Evolutionary conservation across 2,329 filamentous ascomycete genomes (phyloP).

Genomic region (Tolypocladium paradoxum): DNA sequence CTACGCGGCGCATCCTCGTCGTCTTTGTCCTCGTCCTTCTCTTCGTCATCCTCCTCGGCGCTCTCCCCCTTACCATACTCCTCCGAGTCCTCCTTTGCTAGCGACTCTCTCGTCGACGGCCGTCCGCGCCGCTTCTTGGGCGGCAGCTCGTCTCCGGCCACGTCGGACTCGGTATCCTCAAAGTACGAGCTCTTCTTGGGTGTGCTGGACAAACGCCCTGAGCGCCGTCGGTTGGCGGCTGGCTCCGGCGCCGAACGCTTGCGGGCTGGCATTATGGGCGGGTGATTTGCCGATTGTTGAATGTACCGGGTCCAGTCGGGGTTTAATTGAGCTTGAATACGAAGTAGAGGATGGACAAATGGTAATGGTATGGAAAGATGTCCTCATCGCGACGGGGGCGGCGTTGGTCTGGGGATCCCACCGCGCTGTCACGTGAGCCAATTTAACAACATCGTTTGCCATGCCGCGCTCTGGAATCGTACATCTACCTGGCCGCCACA

Average conservation of each 20-base stretch:
- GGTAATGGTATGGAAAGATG: background rate
- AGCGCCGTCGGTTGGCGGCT: conserved; percentile 30
- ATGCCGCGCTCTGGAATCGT: too few relatives aligned
- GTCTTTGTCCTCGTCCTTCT: conserved; percentile 21
- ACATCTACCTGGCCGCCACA: too few relatives aligned
- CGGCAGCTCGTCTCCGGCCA: conserved; percentile 6
- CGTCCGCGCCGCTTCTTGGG: conserved; percentile 18
- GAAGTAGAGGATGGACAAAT: background rate
- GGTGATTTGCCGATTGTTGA: background rate
- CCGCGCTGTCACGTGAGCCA: conserved; percentile 17
- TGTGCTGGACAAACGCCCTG: conserved; percentile 33
- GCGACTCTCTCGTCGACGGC: conserved; percentile 11
- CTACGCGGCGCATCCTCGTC: conserved; percentile 26
- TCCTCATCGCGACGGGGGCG: conserved; percentile 13
- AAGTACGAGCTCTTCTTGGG: conserved; percentile 42
- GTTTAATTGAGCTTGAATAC: background rate
- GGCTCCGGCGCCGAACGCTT: conserved; percentile 24
- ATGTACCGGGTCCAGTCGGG: too few relatives aligned
- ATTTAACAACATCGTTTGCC: background rate
- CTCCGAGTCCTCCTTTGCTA: conserved; percentile 11
- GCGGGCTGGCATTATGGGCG: conserved; percentile 26
- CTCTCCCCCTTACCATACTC: conserved; percentile 16
- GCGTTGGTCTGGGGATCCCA: background rate
- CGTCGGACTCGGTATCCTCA: conserved; percentile 16
- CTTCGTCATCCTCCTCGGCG: conserved; percentile 13